A percentile compares a stretch with the other conserved stretches of the same genome.
Conservation (phyloP, 73 alveolate genomes). For the Paraurostyla sp. region DNA sequence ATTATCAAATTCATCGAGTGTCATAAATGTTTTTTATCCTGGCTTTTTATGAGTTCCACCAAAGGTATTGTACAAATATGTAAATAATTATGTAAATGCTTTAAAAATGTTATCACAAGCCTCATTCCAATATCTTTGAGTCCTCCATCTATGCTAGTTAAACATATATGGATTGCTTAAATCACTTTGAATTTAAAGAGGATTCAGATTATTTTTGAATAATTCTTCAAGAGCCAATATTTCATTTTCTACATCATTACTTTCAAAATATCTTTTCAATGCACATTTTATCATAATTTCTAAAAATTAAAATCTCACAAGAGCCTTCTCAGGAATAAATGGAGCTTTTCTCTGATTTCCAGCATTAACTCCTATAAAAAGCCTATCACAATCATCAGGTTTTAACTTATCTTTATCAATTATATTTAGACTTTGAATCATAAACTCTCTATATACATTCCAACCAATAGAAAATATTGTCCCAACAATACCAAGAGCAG, state of each 20-base stretch:
- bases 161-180: neutral
- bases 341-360: slow-evolving; percentile 51
- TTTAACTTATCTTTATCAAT: slow-evolving; percentile 53
- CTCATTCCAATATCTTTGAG: slow-evolving; percentile 60
- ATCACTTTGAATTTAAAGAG: neutral
- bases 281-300: slow-evolving; percentile 61
- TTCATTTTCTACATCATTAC: slow-evolving; percentile 60
- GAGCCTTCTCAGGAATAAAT: slow-evolving; percentile 63
- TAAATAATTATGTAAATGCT: slow-evolving; percentile 50
- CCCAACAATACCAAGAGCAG: slow-evolving; percentile 56
- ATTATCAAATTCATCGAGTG: slow-evolving; percentile 63
- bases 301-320: slow-evolving; percentile 62
- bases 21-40: slow-evolving; percentile 68
- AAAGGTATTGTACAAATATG: slow-evolving; percentile 40
- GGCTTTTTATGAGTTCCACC: slow-evolving; percentile 67
- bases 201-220: neutral
- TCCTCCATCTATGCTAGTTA: slow-evolving; percentile 64
- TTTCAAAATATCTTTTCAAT: slow-evolving; percentile 25
- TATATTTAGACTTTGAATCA: slow-evolving; percentile 39
- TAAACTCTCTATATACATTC: slow-evolving; percentile 60
- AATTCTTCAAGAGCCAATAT: neutral
- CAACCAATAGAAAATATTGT: slow-evolving; percentile 45
- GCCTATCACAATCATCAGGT: slow-evolving; percentile 59
- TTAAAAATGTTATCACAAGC: slow-evolving; percentile 56
- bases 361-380: slow-evolving; percentile 63